phyloP scores from a whole-genome alignment of 2,329 filamentous ascomycete genomes.

The Colletotrichum nymphaeae region DNA sequence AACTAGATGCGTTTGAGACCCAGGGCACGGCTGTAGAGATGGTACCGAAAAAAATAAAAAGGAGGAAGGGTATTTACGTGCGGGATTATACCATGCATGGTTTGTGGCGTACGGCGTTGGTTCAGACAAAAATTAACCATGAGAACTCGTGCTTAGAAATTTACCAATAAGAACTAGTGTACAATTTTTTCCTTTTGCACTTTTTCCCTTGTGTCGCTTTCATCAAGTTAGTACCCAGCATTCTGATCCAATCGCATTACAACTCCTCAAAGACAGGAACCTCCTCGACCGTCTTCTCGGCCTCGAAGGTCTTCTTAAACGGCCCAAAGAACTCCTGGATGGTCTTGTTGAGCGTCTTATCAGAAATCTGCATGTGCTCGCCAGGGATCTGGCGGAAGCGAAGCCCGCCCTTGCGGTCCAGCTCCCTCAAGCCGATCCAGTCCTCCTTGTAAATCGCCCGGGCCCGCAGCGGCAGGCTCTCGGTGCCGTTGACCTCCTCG shows the following conservation, averaged over 20 bases:
- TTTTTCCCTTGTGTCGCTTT: background rate
- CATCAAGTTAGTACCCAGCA: background rate
- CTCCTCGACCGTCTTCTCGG: slow-evolving; percentile 37
- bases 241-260: slow-evolving; percentile 39
- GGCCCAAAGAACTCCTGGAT: slow-evolving; percentile 77
- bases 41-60: background rate
- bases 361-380: slow-evolving; percentile 83
- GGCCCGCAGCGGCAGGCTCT: slow-evolving; percentile 75
- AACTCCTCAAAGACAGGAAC: slow-evolving; percentile 48
- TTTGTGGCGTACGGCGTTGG: slow-evolving; percentile 37
- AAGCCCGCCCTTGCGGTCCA: slow-evolving; percentile 84
- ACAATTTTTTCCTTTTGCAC: slow-evolving; percentile 28
- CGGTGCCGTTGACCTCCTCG: slow-evolving; percentile 81
- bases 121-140: slow-evolving; percentile 29
- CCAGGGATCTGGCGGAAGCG: slow-evolving; percentile 80
- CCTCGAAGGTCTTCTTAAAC: slow-evolving; percentile 49
- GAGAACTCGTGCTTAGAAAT: slow-evolving; percentile 19
- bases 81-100: slow-evolving; percentile 38
- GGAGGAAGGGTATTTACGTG: slow-evolving; percentile 18
- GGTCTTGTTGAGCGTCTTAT: slow-evolving; percentile 72
- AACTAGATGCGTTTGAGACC: slow-evolving; percentile 43
- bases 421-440: slow-evolving; percentile 85
- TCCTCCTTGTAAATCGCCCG: slow-evolving; percentile 86
- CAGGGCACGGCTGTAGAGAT: background rate
- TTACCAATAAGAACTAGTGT: slow-evolving; percentile 30